Evolutionary conservation across 441 rosid species (phyloP).

Genomic region (Melastoma candidum): DNA sequence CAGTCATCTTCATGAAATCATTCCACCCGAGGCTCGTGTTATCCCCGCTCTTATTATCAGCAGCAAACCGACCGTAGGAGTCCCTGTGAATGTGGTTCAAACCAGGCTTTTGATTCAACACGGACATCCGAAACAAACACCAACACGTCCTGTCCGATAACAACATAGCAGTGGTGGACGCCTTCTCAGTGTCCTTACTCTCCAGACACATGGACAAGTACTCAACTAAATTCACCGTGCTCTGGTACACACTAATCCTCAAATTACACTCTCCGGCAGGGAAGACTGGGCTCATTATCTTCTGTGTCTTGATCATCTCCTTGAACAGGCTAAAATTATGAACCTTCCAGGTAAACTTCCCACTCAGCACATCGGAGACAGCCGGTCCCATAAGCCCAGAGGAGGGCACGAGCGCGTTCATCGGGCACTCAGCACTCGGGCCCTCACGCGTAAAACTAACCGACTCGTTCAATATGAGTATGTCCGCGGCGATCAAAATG

Average conservation of each 20-base stretch:
- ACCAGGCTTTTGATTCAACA: slow-evolving; percentile 81
- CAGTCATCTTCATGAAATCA: slow-evolving; percentile 91
- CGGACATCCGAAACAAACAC: slow-evolving; percentile 96
- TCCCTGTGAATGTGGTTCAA: slow-evolving; percentile 88
- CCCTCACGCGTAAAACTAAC: slow-evolving; percentile 71
- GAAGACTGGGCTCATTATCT: slow-evolving; percentile 97
- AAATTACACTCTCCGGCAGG: slow-evolving; percentile 96
- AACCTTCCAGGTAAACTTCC: slow-evolving; percentile 95
- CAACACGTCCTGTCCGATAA: slow-evolving; percentile 75
- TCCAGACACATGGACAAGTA: slow-evolving; percentile 91
- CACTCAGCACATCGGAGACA: slow-evolving; percentile 75
- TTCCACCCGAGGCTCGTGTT: slow-evolving; percentile 98
- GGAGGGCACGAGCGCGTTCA: slow-evolving; percentile 30
- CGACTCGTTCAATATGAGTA: slow-evolving; percentile 74
- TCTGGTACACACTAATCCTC: slow-evolving; percentile 89
- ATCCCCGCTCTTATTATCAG: slow-evolving; percentile 94
- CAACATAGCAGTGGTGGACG: slow-evolving; percentile 4
- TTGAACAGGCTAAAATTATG: slow-evolving; percentile 91
- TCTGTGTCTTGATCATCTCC: slow-evolving; percentile 95
- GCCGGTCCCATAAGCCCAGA: slow-evolving; percentile 55
- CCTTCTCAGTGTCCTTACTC: slow-evolving; percentile 87
- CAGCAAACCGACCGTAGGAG: slow-evolving; percentile 92
- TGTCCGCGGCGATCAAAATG: slow-evolving; percentile 79
- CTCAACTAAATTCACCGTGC: slow-evolving; percentile 74
- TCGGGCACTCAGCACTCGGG: slow-evolving; percentile 41